phyloP scores from a whole-genome alignment of 495 filamentous ascomycete genomes.

The Annulohypoxylon maeteangense region DNA sequence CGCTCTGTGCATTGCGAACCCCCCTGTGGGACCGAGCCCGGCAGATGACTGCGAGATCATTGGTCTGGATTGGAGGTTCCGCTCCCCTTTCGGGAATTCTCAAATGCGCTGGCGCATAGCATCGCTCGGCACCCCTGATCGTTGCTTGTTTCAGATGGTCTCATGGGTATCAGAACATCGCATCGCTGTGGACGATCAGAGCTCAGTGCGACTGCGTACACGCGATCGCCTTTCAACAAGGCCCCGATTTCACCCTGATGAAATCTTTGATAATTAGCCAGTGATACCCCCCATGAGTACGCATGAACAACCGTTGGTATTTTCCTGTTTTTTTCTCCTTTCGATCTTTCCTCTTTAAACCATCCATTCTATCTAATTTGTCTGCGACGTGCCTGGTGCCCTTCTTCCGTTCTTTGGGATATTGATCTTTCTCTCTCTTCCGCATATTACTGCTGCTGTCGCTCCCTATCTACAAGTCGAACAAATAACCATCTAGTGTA shows the following conservation, averaged over 20 bases:
- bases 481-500: slow-evolving; percentile 26
- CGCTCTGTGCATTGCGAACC: slow-evolving; percentile 3
- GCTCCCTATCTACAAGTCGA: slow-evolving; percentile 36
- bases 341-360: slow-evolving; percentile 29
- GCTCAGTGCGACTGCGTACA: slow-evolving; percentile 16
- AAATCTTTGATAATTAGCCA: slow-evolving; percentile 41
- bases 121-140: slow-evolving; percentile 29
- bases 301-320: slow-evolving; percentile 31
- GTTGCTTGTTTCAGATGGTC: slow-evolving; percentile 45
- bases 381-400: slow-evolving; percentile 41
- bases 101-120: slow-evolving; percentile 20
- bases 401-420: slow-evolving; percentile 37
- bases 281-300: slow-evolving; percentile 21
- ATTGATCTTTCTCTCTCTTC: slow-evolving; percentile 17
- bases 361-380: slow-evolving; percentile 20
- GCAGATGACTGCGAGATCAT: slow-evolving; percentile 28
- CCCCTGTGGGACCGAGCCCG: slow-evolving; percentile 24
- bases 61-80: slow-evolving; percentile 28
- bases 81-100: slow-evolving; percentile 11
- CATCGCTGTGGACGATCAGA: slow-evolving; percentile 40
- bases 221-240: slow-evolving; percentile 24
- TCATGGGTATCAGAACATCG: slow-evolving; percentile 35
- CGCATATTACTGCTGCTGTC: slow-evolving; percentile 27
- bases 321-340: slow-evolving; percentile 31
- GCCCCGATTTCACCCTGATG: slow-evolving; percentile 28